These are phyloP conservation scores for Picocystis sp. DNA, from an alignment of 163 green algal species.

Conservation along the genomic window DNA sequence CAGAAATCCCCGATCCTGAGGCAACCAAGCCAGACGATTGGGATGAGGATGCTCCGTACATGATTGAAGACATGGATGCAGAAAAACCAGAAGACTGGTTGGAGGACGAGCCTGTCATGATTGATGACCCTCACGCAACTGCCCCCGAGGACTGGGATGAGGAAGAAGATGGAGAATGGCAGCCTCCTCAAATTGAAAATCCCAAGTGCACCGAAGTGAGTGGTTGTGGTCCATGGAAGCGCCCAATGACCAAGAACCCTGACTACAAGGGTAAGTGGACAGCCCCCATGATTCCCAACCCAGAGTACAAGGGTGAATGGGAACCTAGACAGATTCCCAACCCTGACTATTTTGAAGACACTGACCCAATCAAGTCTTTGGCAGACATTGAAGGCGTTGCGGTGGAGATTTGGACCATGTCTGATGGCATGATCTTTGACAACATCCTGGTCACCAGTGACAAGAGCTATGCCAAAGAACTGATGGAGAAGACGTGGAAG, in stretches of 20 bases:
- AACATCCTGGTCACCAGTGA: constrained; percentile 53
- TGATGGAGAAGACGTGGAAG: constrained; percentile 29
- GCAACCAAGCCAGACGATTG: constrained; percentile 70
- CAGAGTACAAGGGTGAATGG: constrained; percentile 62
- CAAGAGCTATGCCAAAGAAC: constrained; percentile 20
- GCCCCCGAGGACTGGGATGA: constrained; percentile 71
- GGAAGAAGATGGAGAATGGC: constrained; percentile 77
- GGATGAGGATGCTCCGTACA: constrained; percentile 54
- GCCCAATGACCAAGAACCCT: constrained; percentile 41
- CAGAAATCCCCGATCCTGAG: constrained; percentile 62
- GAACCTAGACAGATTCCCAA: constrained; percentile 57
- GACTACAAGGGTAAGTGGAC: constrained; percentile 25
- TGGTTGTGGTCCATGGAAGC: constrained; percentile 68
- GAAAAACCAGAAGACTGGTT: constrained; percentile 76
- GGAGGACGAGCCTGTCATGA: constrained; percentile 56
- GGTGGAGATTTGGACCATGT: constrained; percentile 89
- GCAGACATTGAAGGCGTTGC: constrained; percentile 52
- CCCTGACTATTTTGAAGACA: constrained; percentile 58
- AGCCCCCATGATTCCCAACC: constrained; percentile 29
- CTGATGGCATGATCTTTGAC: constrained; percentile 66
- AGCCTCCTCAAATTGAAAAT: constrained; percentile 35
- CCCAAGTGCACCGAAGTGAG: constrained; percentile 45
- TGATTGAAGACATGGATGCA: constrained; percentile 44
- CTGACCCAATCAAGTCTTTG: constrained; percentile 43
- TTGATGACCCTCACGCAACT: constrained; percentile 56